phyloP scores from a whole-genome alignment of 306 rosid species.

The Medicago ruthenica region DNA sequence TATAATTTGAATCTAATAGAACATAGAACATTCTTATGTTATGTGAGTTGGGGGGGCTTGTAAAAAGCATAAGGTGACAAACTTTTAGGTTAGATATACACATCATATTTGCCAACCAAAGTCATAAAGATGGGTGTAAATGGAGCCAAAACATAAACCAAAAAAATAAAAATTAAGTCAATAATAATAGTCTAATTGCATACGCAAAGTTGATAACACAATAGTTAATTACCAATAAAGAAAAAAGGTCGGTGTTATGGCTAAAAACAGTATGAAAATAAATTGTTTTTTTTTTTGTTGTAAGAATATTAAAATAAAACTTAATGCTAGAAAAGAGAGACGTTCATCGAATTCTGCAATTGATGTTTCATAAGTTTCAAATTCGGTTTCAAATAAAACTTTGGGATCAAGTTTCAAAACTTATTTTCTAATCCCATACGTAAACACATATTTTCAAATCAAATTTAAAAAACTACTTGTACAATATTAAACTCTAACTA shows the following conservation, averaged over 20 bases:
- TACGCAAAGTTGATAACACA: background rate
- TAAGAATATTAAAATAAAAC: background rate
- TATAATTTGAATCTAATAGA: conserved; percentile 16
- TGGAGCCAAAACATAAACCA: conserved; percentile 7
- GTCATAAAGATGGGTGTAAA: background rate
- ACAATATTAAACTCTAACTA: background rate
- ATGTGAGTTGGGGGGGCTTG: conserved; percentile 30
- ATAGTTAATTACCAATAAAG: background rate
- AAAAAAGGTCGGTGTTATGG: conserved; percentile 5
- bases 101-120: conserved; percentile 41
- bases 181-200: conserved; percentile 4
- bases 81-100: conserved; percentile 29
- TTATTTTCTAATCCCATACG: background rate
- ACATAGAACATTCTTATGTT: conserved; percentile 38
- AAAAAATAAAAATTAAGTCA: background rate
- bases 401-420: conserved; percentile 6
- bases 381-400: conserved; percentile 3
- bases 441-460: conserved; percentile 6
- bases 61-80: conserved; percentile 37
- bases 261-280: background rate
- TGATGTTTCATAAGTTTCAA: background rate
- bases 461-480: background rate
- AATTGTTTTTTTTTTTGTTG: background rate
- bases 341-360: conserved; percentile 1
- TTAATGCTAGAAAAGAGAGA: background rate